These are phyloP conservation scores for Sicyos baderoa DNA, from an alignment of 306 rosid genomes.

Conservation along the genomic window DNA sequence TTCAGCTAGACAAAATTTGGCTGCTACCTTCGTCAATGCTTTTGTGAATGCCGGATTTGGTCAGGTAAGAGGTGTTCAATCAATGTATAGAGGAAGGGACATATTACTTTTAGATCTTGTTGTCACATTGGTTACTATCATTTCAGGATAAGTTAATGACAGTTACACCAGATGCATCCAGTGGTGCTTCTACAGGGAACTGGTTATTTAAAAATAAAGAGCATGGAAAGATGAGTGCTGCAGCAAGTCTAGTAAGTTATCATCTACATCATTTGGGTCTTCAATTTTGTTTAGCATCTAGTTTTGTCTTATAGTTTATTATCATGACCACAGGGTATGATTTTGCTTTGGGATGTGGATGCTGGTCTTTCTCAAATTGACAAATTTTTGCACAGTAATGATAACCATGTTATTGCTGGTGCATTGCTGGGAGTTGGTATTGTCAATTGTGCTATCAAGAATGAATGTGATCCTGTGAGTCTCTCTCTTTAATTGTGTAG, in stretches of 20 bases:
- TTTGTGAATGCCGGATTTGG: conserved; percentile 99
- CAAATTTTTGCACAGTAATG: conserved; percentile 86
- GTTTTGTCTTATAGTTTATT: conserved; percentile 19
- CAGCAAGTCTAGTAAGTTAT: conserved; percentile 84
- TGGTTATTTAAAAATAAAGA: conserved; percentile 98
- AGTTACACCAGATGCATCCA: conserved; percentile 58
- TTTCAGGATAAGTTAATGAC: conserved; percentile 95
- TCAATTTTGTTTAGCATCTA: neutral
- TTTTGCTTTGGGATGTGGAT: conserved; percentile 92
- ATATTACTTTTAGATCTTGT: neutral
- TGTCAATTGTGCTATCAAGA: conserved; percentile 70
- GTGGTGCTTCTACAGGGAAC: conserved; percentile 70
- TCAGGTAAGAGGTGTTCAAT: conserved; percentile 43
- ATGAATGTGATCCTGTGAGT: conserved; percentile 95
- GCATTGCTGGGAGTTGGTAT: conserved; percentile 95
- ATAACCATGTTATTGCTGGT: conserved; percentile 82
- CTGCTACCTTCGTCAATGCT: conserved; percentile 96
- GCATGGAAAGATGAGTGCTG: conserved; percentile 97
- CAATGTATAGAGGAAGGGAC: conserved; percentile 18
- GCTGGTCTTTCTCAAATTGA: conserved; percentile 94
- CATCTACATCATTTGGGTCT: conserved; percentile 3
- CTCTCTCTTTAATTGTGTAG: conserved; percentile 18
- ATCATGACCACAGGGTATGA: conserved; percentile 55
- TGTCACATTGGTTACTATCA: conserved; percentile 11
- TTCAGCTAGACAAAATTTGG: conserved; percentile 98